Conservation (phyloP, 331 rosid genomes). For the Dryas integrifolia region DNA sequence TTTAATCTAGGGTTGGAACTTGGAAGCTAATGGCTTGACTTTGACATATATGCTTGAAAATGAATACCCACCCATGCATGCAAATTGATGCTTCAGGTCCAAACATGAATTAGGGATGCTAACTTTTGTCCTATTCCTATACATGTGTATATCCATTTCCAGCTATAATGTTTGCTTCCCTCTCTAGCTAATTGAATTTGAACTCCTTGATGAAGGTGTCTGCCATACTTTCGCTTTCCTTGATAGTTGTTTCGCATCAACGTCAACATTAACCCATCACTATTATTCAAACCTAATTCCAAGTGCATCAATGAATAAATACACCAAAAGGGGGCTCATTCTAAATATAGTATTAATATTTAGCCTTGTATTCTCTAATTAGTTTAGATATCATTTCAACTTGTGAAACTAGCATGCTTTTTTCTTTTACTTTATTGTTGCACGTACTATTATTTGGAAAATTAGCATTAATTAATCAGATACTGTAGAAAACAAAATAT, state of each 20-base stretch:
- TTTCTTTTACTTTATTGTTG: too few species aligned
- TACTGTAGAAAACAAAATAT: neutral
- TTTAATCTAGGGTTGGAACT: too few species aligned
- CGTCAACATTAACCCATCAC: neutral
- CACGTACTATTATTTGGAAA: too few species aligned
- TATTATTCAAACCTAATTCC: neutral
- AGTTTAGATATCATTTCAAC: neutral
- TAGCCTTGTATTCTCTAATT: neutral
- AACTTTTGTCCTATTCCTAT: neutral
- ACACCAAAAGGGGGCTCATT: neutral
- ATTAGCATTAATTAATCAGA: neutral
- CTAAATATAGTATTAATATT: neutral
- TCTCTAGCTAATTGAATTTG: neutral
- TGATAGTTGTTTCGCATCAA: constrained; percentile 23
- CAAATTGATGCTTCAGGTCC: neutral
- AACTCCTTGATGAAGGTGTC: constrained; percentile 6
- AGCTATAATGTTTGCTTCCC: neutral
- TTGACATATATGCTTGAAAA: constrained; percentile 2
- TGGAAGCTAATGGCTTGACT: constrained; percentile 7
- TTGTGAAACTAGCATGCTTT: neutral
- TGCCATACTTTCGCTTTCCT: constrained; percentile 49
- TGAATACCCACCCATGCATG: neutral
- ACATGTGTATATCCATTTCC: neutral
- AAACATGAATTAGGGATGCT: neutral
- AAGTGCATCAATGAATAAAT: neutral